A percentile compares a stretch with the other conserved stretches of the same genome.
phyloP scores from a whole-genome alignment of 2,329 filamentous ascomycete species.

The Scopulariopsis brevicaulis region DNA sequence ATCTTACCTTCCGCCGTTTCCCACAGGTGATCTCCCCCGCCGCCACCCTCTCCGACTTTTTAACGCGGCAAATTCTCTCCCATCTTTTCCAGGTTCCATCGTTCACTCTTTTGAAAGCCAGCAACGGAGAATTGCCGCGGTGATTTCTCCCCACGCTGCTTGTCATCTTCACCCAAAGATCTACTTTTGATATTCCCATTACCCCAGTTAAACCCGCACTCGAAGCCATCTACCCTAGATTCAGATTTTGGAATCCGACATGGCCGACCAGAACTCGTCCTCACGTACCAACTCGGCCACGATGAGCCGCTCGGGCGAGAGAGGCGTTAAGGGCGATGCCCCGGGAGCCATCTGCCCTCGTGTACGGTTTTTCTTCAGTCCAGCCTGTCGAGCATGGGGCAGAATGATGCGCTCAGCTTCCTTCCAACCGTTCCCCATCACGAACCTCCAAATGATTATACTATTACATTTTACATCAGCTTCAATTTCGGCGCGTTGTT shows the following conservation, averaged over 20 bases:
- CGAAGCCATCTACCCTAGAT: background rate
- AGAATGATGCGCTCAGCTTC: background rate
- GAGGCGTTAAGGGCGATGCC: background rate
- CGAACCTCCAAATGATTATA: background rate
- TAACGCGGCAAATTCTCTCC: background rate
- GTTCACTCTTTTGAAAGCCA: background rate
- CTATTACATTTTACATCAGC: background rate
- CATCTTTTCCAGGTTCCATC: background rate
- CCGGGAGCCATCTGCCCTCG: background rate
- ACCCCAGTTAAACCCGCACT: background rate
- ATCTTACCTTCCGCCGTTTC: background rate
- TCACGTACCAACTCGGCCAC: background rate
- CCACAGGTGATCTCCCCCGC: background rate
- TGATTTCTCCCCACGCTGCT: constrained; percentile 3
- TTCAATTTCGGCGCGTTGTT: background rate
- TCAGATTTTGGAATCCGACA: background rate
- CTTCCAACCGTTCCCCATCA: background rate
- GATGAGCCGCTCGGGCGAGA: background rate
- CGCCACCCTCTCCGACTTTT: background rate
- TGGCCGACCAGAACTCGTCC: background rate
- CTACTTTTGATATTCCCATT: constrained; percentile 1
- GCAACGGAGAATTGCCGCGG: background rate
- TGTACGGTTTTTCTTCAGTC: background rate
- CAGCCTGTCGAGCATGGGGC: background rate
- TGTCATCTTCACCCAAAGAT: constrained; percentile 3